These are phyloP conservation scores for Letharia columbiana DNA, from an alignment of 495 filamentous ascomycete genomes.

Conservation along the genomic window DNA sequence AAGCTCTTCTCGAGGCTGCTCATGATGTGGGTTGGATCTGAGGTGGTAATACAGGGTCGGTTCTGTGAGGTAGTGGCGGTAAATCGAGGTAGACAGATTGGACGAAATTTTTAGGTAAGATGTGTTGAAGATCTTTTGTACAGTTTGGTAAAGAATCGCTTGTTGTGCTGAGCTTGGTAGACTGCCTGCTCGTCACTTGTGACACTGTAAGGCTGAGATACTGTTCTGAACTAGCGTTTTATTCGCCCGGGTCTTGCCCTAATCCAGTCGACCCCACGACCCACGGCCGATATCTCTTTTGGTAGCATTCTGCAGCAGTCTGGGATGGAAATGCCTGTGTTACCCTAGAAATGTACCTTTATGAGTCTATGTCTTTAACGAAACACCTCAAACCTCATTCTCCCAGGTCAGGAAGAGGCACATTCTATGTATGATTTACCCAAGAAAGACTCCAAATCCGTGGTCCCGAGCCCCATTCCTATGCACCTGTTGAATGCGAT, in stretches of 20 bases:
- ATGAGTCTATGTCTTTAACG: background rate
- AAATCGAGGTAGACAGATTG: background rate
- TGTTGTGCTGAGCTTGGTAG: background rate
- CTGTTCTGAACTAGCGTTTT: background rate
- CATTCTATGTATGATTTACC: background rate
- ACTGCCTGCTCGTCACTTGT: background rate
- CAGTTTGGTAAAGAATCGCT: background rate
- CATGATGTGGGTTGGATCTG: background rate
- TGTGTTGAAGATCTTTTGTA: background rate
- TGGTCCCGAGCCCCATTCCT: background rate
- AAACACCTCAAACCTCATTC: background rate
- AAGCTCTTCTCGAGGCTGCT: constrained; percentile 5
- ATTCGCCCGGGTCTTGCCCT: no score
- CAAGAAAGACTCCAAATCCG: background rate
- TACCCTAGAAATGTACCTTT: no score
- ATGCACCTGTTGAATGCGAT: constrained; percentile 7
- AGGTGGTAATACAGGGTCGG: background rate
- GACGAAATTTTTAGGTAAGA: background rate
- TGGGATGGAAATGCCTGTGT: no score
- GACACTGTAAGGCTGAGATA: background rate
- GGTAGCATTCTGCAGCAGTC: no score
- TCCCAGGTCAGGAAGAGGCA: background rate
- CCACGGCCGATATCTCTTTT: no score
- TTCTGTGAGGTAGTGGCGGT: background rate
- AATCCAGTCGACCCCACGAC: no score